Percentiles rank a stretch among this genome's conserved stretches.
Conservation (phyloP, 371 early-diverging fungal species). For the Batkoa obscura region DNA sequence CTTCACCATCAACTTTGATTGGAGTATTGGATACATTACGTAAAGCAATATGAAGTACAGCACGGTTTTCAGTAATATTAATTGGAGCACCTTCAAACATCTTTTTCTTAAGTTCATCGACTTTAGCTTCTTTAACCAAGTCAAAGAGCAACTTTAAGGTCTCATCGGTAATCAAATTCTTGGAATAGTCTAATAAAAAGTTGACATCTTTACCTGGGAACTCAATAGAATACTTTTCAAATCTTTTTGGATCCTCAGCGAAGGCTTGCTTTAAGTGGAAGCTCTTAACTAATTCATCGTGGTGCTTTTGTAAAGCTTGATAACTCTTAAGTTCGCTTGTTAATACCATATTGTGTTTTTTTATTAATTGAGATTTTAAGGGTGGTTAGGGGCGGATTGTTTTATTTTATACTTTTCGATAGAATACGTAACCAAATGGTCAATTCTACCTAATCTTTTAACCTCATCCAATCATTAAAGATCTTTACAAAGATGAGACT, state of each 20-base stretch:
- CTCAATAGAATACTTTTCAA: slow-evolving; percentile 49
- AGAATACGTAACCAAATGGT: too few species aligned
- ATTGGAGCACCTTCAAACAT: slow-evolving; percentile 94
- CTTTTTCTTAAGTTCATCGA: slow-evolving; percentile 64
- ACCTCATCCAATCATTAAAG: too few species aligned
- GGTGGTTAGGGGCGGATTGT: too few species aligned
- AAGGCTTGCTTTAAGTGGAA: slow-evolving; percentile 64
- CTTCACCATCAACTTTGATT: slow-evolving; percentile 60
- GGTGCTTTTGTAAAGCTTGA: slow-evolving; percentile 69
- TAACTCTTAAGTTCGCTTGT: slow-evolving; percentile 57
- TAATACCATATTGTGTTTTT: slow-evolving; percentile 31
- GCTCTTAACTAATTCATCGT: slow-evolving; percentile 47
- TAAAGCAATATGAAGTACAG: slow-evolving; percentile 92
- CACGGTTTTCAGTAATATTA: slow-evolving; percentile 95
- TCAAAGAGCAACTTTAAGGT: slow-evolving; percentile 57
- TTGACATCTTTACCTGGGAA: slow-evolving; percentile 44
- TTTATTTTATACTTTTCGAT: too few species aligned
- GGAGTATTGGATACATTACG: slow-evolving; percentile 70
- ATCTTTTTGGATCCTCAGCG: slow-evolving; percentile 48
- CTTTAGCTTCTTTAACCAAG: slow-evolving; percentile 67
- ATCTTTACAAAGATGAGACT: too few species aligned
- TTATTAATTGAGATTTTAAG: not conserved
- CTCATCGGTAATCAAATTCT: slow-evolving; percentile 71
- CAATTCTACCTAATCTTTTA: too few species aligned
- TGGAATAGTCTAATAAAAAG: slow-evolving; percentile 83